Evolutionary conservation across 139 green algal species (phyloP).

Genomic region (Penium margaritaceum): DNA sequence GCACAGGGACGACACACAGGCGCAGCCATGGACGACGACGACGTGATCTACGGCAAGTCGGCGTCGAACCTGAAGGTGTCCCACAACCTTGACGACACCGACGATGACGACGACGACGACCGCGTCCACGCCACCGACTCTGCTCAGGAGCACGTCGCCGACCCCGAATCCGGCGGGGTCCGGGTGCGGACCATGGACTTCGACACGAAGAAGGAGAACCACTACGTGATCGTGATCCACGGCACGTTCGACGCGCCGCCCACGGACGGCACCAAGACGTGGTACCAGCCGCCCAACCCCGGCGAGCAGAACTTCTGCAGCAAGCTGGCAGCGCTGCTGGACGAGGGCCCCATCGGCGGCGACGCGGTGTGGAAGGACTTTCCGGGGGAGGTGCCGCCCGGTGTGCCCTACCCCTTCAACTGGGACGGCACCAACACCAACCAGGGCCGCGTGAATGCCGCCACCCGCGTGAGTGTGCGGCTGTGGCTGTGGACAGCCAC

Average conservation of each 20-base stretch:
- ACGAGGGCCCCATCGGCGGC: neutral
- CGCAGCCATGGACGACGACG: neutral
- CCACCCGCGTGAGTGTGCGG: neutral
- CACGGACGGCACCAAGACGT: neutral
- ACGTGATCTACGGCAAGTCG: neutral
- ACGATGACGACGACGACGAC: neutral
- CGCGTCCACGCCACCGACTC: neutral
- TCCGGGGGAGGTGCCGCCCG: neutral
- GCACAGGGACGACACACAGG: no score
- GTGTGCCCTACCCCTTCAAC: conserved; percentile 31
- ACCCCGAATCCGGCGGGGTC: no score
- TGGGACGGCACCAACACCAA: conserved; percentile 33
- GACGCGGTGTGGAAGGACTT: neutral
- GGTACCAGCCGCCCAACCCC: conserved; percentile 4
- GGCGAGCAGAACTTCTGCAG: conserved; percentile 12
- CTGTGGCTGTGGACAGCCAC: neutral
- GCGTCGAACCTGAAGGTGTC: neutral
- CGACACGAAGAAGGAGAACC: conserved; percentile 10
- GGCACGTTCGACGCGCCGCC: conserved; percentile 18
- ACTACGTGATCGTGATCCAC: conserved; percentile 29
- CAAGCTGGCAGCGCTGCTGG: neutral
- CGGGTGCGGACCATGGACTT: neutral
- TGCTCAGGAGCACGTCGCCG: neutral
- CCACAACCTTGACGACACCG: neutral
- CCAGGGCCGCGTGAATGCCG: neutral